These are phyloP conservation scores for Brassica juncea DNA, from an alignment of 345 rosid species.

Conservation along the genomic window DNA sequence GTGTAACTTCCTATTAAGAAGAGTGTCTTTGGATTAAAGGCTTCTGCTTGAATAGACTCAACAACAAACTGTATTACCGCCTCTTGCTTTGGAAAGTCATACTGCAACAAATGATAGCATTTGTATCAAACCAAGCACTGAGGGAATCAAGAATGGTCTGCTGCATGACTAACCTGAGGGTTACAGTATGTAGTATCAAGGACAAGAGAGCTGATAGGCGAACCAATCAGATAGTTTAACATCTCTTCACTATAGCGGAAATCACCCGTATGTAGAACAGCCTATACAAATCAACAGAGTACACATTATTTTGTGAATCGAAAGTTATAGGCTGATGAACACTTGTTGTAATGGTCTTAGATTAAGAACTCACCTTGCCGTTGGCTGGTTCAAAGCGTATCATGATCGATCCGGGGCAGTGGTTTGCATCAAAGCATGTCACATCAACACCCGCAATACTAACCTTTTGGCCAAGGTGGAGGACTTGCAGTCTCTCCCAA, in stretches of 20 bases:
- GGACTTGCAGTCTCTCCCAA: constrained; percentile 74
- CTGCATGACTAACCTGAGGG: constrained; percentile 72
- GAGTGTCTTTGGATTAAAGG: constrained; percentile 85
- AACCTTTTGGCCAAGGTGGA: constrained; percentile 72
- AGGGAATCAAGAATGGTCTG: background rate
- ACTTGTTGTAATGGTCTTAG: background rate
- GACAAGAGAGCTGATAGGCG: constrained; percentile 69
- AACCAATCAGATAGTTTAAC: constrained; percentile 45
- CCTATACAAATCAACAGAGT: constrained; percentile 44
- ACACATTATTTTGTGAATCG: background rate
- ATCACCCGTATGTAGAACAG: constrained; percentile 90
- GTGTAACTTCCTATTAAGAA: constrained; percentile 95
- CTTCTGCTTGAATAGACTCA: constrained; percentile 95
- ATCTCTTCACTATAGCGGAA: constrained; percentile 76
- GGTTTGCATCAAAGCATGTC: constrained; percentile 92
- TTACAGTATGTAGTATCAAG: constrained; percentile 98
- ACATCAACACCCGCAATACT: constrained; percentile 62
- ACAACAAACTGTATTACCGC: constrained; percentile 88
- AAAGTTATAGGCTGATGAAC: background rate
- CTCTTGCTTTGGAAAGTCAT: constrained; percentile 96
- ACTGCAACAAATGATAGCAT: constrained; percentile 49
- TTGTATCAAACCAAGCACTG: background rate
- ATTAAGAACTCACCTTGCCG: constrained; percentile 69
- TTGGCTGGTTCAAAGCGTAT: constrained; percentile 86
- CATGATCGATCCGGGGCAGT: constrained; percentile 90